phyloP scores from a whole-genome alignment of 2,329 filamentous ascomycete genomes.

The Stagonosporopsis cucurbitacearum region DNA sequence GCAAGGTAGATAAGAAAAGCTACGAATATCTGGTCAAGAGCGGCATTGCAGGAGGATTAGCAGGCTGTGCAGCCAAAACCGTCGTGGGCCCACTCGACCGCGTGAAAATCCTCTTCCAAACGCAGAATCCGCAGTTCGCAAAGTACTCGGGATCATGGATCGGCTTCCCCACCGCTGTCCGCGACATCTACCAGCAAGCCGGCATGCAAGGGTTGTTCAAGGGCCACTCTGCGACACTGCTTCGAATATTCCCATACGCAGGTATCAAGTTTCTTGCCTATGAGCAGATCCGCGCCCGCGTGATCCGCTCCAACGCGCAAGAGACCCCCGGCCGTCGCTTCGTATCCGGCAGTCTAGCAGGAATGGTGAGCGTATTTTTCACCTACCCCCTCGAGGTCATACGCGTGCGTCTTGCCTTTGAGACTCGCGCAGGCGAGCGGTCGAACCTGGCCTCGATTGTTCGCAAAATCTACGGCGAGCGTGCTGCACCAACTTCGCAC shows the following conservation, averaged over 20 bases:
- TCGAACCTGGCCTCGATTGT: conserved; percentile 79
- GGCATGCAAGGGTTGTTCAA: conserved; percentile 82
- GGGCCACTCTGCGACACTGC: conserved; percentile 90
- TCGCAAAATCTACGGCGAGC: conserved; percentile 84
- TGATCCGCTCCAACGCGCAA: conserved; percentile 74
- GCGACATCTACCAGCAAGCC: conserved; percentile 79
- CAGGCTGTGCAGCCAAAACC: conserved; percentile 94
- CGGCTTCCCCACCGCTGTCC: conserved; percentile 81
- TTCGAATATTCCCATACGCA: conserved; percentile 96
- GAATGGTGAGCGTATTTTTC: conserved; percentile 90
- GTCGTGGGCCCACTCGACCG: conserved; percentile 94
- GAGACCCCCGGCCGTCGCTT: conserved; percentile 83
- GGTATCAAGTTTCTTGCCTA: conserved; percentile 98
- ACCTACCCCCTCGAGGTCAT: conserved; percentile 96
- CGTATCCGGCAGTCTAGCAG: conserved; percentile 75
- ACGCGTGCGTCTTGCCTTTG: conserved; percentile 89
- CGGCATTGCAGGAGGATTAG: conserved; percentile 84
- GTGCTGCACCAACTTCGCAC: conserved; percentile 48
- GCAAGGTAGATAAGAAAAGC: conserved; percentile 71
- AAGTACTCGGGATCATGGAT: conserved; percentile 92
- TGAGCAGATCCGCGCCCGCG: conserved; percentile 83
- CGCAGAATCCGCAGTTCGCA: conserved; percentile 89
- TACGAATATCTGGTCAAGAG: conserved; percentile 84
- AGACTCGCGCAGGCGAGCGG: conserved; percentile 77
- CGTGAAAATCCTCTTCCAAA: conserved; percentile 98